These are phyloP conservation scores for Colletotrichum siamense DNA, from an alignment of 2,329 filamentous ascomycete genomes.

Conservation along the genomic window DNA sequence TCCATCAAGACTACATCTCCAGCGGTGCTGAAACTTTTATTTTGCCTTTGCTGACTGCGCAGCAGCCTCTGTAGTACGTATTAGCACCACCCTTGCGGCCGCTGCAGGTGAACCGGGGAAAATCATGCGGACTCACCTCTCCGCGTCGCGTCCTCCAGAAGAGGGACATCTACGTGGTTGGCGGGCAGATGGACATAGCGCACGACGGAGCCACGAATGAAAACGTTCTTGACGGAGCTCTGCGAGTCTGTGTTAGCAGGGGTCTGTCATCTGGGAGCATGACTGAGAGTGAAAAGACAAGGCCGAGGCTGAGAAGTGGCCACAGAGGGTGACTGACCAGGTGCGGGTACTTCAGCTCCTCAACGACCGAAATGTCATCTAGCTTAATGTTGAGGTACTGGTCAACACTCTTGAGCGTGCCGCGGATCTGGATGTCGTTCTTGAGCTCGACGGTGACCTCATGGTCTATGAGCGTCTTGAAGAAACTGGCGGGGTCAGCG, in stretches of 20 bases:
- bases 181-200: slow-evolving; percentile 90
- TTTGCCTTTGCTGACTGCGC: slow-evolving; percentile 64
- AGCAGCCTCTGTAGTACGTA: slow-evolving; percentile 52
- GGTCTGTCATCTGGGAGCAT: neutral
- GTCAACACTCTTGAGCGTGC: slow-evolving; percentile 95
- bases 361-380: slow-evolving; percentile 90
- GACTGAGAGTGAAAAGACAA: neutral
- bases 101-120: neutral
- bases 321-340: slow-evolving; percentile 58
- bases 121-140: slow-evolving; percentile 63
- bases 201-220: slow-evolving; percentile 92
- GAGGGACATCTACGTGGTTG: slow-evolving; percentile 80
- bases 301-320: neutral
- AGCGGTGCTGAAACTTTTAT: slow-evolving; percentile 27
- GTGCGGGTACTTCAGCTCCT: slow-evolving; percentile 95
- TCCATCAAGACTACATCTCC: neutral
- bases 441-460: slow-evolving; percentile 99
- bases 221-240: slow-evolving; percentile 91
- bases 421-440: slow-evolving; percentile 97
- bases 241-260: slow-evolving; percentile 27
- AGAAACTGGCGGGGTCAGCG: slow-evolving; percentile 70
- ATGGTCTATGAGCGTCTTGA: slow-evolving; percentile 98
- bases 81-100: slow-evolving; percentile 4
- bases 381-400: slow-evolving; percentile 99
- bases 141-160: slow-evolving; percentile 90